Evolutionary conservation across 2,329 filamentous ascomycete species (phyloP).

Genomic region (Penicillium griseofulvum): DNA sequence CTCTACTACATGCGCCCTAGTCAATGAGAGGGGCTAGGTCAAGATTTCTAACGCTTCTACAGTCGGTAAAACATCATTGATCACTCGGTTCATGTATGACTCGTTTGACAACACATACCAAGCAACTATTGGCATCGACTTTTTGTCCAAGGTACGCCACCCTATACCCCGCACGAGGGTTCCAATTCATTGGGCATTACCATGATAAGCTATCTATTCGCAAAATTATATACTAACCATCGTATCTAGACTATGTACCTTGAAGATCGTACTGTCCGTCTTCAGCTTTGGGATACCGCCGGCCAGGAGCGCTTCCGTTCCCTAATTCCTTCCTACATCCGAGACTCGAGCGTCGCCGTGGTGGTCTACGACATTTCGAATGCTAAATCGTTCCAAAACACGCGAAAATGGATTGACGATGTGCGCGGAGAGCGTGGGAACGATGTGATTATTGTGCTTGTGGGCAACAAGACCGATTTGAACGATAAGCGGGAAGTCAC

Average conservation of each 20-base stretch:
- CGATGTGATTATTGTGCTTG: slow-evolving; percentile 97
- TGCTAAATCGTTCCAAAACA: slow-evolving; percentile 97
- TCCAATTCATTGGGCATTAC: background rate
- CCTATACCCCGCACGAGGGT: slow-evolving; percentile 2
- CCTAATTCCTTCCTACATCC: slow-evolving; percentile 96
- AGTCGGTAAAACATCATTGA: slow-evolving; percentile 98
- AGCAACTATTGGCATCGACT: slow-evolving; percentile 98
- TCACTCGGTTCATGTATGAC: slow-evolving; percentile 99
- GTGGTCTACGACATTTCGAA: slow-evolving; percentile 99
- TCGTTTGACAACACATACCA: slow-evolving; percentile 99
- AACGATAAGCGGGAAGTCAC: slow-evolving; percentile 98
- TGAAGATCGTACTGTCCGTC: slow-evolving; percentile 92
- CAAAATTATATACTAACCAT: background rate
- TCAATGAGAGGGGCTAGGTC: background rate
- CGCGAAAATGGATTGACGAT: slow-evolving; percentile 98
- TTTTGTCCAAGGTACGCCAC: slow-evolving; percentile 81
- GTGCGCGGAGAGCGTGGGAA: slow-evolving; percentile 94
- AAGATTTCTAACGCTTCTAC: slow-evolving; percentile 22
- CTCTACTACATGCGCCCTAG: background rate
- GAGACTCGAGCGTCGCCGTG: slow-evolving; percentile 94
- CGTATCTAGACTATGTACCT: slow-evolving; percentile 87
- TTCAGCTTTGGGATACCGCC: slow-evolving; percentile 98
- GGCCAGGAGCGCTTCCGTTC: slow-evolving; percentile 97
- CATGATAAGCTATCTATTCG: background rate
- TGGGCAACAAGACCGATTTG: slow-evolving; percentile 98